A percentile compares a stretch with the other conserved stretches of the same genome.
Evolutionary conservation across 441 rosid species (phyloP).

Genomic region (Viola pubescens): DNA sequence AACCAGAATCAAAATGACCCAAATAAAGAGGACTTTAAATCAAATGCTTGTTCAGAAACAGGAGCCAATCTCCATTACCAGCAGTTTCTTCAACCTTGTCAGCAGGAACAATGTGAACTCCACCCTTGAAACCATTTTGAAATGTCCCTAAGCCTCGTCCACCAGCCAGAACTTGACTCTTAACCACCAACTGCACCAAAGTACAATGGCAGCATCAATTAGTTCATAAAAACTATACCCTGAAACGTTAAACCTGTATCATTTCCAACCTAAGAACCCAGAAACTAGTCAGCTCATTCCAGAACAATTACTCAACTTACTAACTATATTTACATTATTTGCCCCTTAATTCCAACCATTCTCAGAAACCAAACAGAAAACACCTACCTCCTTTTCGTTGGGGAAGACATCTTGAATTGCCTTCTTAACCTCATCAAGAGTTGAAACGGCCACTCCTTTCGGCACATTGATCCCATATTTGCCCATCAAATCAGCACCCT

Average conservation of each 20-base stretch:
- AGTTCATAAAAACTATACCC: not conserved
- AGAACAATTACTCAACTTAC: too few species aligned
- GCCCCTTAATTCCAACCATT: not conserved
- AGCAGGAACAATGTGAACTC: conserved; percentile 82
- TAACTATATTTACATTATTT: not conserved
- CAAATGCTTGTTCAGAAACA: not conserved
- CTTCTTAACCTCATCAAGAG: conserved; percentile 57
- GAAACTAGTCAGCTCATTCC: not conserved
- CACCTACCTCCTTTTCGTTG: conserved; percentile 54
- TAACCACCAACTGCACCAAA: conserved; percentile 73
- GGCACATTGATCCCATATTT: conserved; percentile 90
- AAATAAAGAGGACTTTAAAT: not conserved
- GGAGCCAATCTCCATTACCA: conserved; percentile 33
- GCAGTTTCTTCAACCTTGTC: conserved; percentile 74
- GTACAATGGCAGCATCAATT: conserved; percentile 13
- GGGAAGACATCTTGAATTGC: conserved; percentile 58
- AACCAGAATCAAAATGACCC: not conserved
- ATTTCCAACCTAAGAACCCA: not conserved
- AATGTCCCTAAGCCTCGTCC: conserved; percentile 95
- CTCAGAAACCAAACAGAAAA: not conserved
- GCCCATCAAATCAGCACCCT: conserved; percentile 96
- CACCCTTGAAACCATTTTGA: conserved; percentile 78
- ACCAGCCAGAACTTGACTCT: conserved; percentile 97
- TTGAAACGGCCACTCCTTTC: conserved; percentile 72
- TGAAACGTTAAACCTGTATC: not conserved